These are phyloP conservation scores for Zasmidium angulare DNA, from an alignment of 2,329 filamentous ascomycete genomes.

Conservation along the genomic window DNA sequence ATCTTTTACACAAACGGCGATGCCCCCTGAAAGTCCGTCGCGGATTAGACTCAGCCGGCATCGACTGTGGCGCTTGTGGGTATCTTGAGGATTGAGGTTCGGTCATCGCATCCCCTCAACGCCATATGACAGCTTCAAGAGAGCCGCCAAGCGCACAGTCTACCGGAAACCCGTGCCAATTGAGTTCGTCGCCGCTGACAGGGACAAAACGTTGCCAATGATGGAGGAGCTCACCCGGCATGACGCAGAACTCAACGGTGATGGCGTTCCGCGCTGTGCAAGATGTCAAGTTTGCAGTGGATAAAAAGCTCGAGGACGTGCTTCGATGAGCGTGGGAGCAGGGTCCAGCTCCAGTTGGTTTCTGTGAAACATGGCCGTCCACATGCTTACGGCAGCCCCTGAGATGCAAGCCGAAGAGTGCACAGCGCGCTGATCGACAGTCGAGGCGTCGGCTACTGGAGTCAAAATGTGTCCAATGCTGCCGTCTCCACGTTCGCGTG, in stretches of 20 bases:
- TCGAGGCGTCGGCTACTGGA: background rate
- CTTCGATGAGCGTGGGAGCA: background rate
- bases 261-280: background rate
- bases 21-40: conserved; percentile 1
- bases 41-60: background rate
- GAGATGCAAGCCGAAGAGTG: background rate
- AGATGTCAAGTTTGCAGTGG: background rate
- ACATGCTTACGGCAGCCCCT: background rate
- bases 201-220: background rate
- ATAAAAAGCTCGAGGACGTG: background rate
- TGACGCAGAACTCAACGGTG: background rate
- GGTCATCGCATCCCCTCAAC: background rate
- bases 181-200: background rate
- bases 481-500: background rate
- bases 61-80: background rate
- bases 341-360: background rate
- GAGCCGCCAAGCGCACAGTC: background rate
- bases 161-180: background rate
- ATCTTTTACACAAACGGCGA: background rate
- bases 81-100: background rate
- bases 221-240: background rate
- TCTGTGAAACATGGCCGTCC: background rate
- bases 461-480: background rate
- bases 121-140: background rate
- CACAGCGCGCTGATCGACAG: background rate